Base-by-base conservation (phyloP, 371 early-diverging fungal species). In the Mucor ambiguus region DNA sequence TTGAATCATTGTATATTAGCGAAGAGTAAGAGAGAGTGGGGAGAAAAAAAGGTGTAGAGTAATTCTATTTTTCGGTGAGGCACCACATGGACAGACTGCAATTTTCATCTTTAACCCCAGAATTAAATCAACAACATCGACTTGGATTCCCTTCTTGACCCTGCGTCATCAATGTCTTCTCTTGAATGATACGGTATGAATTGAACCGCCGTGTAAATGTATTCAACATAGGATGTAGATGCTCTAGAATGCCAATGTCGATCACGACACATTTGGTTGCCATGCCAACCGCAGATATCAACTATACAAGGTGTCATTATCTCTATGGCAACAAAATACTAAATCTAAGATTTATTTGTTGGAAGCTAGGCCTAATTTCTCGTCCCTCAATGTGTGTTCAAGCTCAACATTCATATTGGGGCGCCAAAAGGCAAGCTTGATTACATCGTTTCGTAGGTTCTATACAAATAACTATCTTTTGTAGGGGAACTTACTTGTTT, bases 1-100 rank as follows among this genome's bases (percentile, higher is more conserved):
- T 60, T 72, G 66, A 75, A 64, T 69, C 58, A 65, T 71, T 46
- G 26, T 52, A 37, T 26, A 33, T 63, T 48, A 41, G 41, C 18
- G 41, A 41, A 41, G 26, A 56, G 46, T 64, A 41, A 68, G 46
- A 54, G 63, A 57, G 60, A 56, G 68, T 46, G 64, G 60, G 52
- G 46, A 54, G 24, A n/a, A 24, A 37, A 38, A 38, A 22, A 41
- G 55, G 22, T 44, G 43, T 33, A 16, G 38, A 56, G 26, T 29
- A 11, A 43, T 37, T 26, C 37, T 12, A 37, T 22, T 59, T 41
- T 58, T 58, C 58, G 10, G 46, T 58, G 22, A 58, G 32, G 30
- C 30, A 22, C 35, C 41, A 33, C 30, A 33, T 54, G 18, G 54
- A 29, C 29, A 29, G 20, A 49, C 12, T 26, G 16, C 28, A 26